phyloP scores from a whole-genome alignment of 2,329 filamentous ascomycete genomes.

The Ramularia endophylla region DNA sequence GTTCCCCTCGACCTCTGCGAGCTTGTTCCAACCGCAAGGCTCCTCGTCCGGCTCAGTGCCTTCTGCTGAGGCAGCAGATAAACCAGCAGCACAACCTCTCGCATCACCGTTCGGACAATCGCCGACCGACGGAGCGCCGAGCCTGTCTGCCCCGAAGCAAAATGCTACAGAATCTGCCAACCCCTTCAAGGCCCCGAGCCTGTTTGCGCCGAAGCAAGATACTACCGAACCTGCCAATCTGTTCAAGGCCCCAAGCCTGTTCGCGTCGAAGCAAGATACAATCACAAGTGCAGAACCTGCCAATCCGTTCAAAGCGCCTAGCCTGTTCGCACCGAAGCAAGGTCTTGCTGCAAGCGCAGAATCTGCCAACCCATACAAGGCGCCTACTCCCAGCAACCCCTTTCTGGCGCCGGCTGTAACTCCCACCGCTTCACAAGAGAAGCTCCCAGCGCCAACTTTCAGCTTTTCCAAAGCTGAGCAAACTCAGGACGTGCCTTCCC shows the following conservation, averaged over 20 bases:
- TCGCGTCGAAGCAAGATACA: no score
- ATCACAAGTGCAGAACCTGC: neutral
- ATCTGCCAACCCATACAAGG: slow-evolving; percentile 1
- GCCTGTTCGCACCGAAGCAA: slow-evolving; percentile 6
- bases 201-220: no score
- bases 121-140: slow-evolving; percentile 4
- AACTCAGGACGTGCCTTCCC: neutral
- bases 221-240: neutral
- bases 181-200: slow-evolving; percentile 1
- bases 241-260: slow-evolving; percentile 1
- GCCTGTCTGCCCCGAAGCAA: no score
- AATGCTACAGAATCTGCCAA: neutral
- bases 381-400: no score
- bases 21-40: no score
- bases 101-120: slow-evolving; percentile 3
- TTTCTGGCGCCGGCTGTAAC: neutral
- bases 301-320: slow-evolving; percentile 3
- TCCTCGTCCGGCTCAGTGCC: no score
- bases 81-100: no score
- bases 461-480: neutral
- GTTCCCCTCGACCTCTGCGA: neutral
- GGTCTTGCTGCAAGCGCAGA: slow-evolving; percentile 1
- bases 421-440: neutral
- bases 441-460: slow-evolving; percentile 4
- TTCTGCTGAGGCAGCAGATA: no score